These are phyloP conservation scores for Halenospora varia DNA, from an alignment of 495 filamentous ascomycete genomes.

Conservation along the genomic window DNA sequence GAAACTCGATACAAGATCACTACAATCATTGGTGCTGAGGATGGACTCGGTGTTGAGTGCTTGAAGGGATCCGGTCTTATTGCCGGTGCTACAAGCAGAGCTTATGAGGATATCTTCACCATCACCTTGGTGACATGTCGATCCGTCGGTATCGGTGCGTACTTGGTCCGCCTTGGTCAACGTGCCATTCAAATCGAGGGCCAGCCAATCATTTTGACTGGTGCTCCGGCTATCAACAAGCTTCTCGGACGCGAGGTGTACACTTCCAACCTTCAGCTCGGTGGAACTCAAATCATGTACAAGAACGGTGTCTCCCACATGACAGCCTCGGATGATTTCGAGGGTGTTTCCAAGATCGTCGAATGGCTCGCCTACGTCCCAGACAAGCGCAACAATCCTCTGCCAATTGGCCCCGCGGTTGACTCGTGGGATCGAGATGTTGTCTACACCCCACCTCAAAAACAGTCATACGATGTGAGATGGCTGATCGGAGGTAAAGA, in stretches of 20 bases:
- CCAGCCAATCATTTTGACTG: conserved; percentile 97
- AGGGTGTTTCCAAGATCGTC: conserved; percentile 95
- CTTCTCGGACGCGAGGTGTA: conserved; percentile 96
- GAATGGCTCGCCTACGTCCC: conserved; percentile 97
- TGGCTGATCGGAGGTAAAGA: conserved; percentile 91
- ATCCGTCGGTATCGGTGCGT: conserved; percentile 95
- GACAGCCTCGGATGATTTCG: conserved; percentile 96
- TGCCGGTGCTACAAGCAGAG: conserved; percentile 92
- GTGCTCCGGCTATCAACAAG: conserved; percentile 97
- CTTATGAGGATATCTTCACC: conserved; percentile 99
- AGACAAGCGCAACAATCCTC: conserved; percentile 84
- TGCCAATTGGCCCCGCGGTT: conserved; percentile 78
- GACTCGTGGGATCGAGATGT: conserved; percentile 94
- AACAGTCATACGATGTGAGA: conserved; percentile 89
- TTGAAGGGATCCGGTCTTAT: conserved; percentile 96
- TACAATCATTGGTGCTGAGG: conserved; percentile 89
- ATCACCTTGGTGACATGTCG: conserved; percentile 97
- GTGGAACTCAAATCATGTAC: conserved; percentile 99
- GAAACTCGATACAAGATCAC: conserved; percentile 93
- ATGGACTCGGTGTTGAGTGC: conserved; percentile 96
- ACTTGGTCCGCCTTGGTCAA: conserved; percentile 95
- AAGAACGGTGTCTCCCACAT: conserved; percentile 99
- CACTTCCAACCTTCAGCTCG: conserved; percentile 96
- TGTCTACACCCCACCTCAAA: conserved; percentile 76
- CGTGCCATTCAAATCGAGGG: conserved; percentile 98